phyloP scores from a whole-genome alignment of 805 yeast genomes.

The Nakazawaea populi region DNA sequence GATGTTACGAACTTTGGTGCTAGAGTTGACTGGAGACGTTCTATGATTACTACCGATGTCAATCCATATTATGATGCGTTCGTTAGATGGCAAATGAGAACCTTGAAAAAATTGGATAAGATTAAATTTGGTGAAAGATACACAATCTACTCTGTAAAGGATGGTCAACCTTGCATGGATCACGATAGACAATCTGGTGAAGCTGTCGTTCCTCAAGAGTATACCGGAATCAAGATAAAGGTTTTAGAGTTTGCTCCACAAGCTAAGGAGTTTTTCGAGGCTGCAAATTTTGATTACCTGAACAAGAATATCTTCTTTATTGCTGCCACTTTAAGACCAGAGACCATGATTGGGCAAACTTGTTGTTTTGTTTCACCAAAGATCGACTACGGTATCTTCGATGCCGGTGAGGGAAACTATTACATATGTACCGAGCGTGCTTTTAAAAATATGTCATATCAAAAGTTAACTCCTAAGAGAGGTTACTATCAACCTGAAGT shows the following conservation, averaged over 20 bases:
- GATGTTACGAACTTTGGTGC: conserved; percentile 84
- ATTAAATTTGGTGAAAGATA: conserved; percentile 98
- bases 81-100: conserved; percentile 93
- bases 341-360: conserved; percentile 98
- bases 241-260: conserved; percentile 52
- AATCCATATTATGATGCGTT: conserved; percentile 95
- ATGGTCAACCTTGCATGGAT: conserved; percentile 99
- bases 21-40: conserved; percentile 97
- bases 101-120: conserved; percentile 78
- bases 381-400: conserved; percentile 85
- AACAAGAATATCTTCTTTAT: conserved; percentile 72
- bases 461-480: conserved; percentile 84
- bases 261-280: conserved; percentile 49
- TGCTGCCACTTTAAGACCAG: conserved; percentile 98
- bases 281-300: conserved; percentile 37
- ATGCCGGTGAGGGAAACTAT: conserved; percentile 70
- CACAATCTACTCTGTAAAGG: conserved; percentile 95
- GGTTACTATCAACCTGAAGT: conserved; percentile 65
- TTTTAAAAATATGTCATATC: conserved; percentile 95
- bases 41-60: conserved; percentile 89
- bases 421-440: conserved; percentile 91
- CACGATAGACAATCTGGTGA: conserved; percentile 97
- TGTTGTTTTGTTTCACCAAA: conserved; percentile 97
- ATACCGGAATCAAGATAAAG: conserved; percentile 85
- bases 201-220: conserved; percentile 95